Base-by-base conservation (phyloP, 345 rosid species). In the Anastatica hierochuntica region DNA sequence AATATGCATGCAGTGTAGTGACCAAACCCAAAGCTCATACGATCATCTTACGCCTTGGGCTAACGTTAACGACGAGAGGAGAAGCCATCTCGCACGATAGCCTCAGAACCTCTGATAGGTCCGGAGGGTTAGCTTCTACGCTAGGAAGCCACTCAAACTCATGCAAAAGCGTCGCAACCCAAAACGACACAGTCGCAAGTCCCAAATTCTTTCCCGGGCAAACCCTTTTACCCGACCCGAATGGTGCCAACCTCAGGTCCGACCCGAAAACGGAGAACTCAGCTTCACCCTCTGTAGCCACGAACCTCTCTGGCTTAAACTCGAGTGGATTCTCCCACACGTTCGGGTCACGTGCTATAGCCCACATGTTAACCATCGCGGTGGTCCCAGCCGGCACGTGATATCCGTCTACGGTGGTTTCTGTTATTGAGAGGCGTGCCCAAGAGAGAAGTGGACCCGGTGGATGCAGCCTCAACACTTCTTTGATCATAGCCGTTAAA, bases 331-430 rank as follows among this genome's bases (percentile, higher is more conserved):
- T 63, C 24, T 50, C 68, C 95, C 97, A 88, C 37, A 70, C 72
- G 1, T 73, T 39, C 1, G 82, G 83, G 67, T 88, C 97, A 77
- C 92, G 67, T 11, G 79, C 64, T 40, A 88, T 88, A 68, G 95
- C 92, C 97, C 97, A 88, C 97, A 88, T 88, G 74, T 88, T 88
- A 49, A 88, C 95, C 89, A 85, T 85, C 4, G 95, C 97, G 0
- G 87, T 88, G 66, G 97, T 88, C 49, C 97, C 95, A 15, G 51
- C 38, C 1, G 95, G 95, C 75, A 88, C 85, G 79, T 79, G 85
- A 70, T 76, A 68, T 34, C 95, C 95, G 39, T 79, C 95, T n/a
- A 83, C 59, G 11, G 62, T 67, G 38, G 95, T 70, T 60, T 85
- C 89, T 2, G 79, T 68, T 56, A 74, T 79, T 20, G 97, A 81